These are phyloP conservation scores for Suhomyces ambrosiae DNA, from an alignment of 1,139 yeast species.

Conservation along the genomic window DNA sequence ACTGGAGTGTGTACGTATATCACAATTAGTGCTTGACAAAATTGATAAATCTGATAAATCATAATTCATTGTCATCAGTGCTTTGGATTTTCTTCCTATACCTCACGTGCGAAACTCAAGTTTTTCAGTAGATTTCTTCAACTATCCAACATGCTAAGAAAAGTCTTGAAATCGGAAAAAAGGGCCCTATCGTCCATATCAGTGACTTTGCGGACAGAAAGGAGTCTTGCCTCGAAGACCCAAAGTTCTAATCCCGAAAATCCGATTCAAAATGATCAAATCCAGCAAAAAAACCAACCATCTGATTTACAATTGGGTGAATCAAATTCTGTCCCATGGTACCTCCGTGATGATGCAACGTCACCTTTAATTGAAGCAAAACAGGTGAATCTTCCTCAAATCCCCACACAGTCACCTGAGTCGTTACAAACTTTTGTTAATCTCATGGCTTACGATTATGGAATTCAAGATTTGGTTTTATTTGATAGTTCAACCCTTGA, in stretches of 20 bases:
- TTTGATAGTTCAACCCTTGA: conserved; percentile 49
- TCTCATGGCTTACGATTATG: conserved; percentile 59
- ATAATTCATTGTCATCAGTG: too few species aligned
- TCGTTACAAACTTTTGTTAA: conserved; percentile 47
- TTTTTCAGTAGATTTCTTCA: neutral
- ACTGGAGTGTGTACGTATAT: too few species aligned
- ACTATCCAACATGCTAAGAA: conserved; percentile 1
- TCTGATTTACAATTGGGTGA: neutral
- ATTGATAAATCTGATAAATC: too few species aligned
- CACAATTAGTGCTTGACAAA: too few species aligned
- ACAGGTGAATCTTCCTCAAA: conserved; percentile 40
- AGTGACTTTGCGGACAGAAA: neutral
- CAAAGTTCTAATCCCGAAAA: neutral
- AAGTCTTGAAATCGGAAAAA: neutral
- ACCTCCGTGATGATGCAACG: conserved; percentile 54
- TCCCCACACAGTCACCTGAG: conserved; percentile 62
- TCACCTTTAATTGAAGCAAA: conserved; percentile 37
- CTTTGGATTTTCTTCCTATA: neutral
- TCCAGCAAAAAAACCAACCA: neutral
- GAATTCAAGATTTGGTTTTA: conserved; percentile 60
- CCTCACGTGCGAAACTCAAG: neutral
- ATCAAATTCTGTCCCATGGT: conserved; percentile 54
- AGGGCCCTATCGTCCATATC: neutral
- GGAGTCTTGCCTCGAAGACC: neutral
- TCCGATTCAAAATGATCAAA: neutral